Percentiles rank a stretch among this genome's conserved stretches.
phyloP scores from a whole-genome alignment of 306 rosid species.

The Prunus padus region DNA sequence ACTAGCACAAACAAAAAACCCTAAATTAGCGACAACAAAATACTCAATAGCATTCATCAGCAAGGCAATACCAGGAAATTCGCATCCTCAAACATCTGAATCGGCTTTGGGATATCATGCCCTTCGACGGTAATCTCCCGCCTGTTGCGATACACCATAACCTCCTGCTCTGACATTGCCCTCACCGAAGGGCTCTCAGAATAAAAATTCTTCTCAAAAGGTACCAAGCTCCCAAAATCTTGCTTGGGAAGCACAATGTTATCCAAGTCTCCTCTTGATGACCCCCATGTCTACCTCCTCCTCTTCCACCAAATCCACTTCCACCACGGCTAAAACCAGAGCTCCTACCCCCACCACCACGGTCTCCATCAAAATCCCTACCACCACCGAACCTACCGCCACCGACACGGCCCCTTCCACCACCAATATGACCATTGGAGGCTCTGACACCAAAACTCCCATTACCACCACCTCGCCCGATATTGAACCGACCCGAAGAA shows the following conservation, averaged over 20 bases:
- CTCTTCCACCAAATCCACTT: slow-evolving; percentile 39
- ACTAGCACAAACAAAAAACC: not conserved
- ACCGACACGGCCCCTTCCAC: slow-evolving; percentile 33
- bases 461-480: slow-evolving; percentile 54
- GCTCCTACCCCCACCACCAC: slow-evolving; percentile 43
- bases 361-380: slow-evolving; percentile 25
- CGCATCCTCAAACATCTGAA: slow-evolving; percentile 68
- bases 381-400: slow-evolving; percentile 18
- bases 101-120: slow-evolving; percentile 75
- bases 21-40: not conserved
- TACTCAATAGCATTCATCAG: not conserved
- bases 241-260: slow-evolving; percentile 70
- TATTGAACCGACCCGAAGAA: slow-evolving; percentile 66
- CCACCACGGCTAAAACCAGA: slow-evolving; percentile 44
- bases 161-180: slow-evolving; percentile 76
- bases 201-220: slow-evolving; percentile 84
- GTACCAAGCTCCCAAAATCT: slow-evolving; percentile 74
- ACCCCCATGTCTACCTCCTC: slow-evolving; percentile 68
- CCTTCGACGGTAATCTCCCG: slow-evolving; percentile 87
- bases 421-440: not conserved
- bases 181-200: slow-evolving; percentile 53
- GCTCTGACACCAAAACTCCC: slow-evolving; percentile 9
- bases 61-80: slow-evolving; percentile 63
- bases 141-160: slow-evolving; percentile 50
- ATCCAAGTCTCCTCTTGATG: slow-evolving; percentile 75